Percentiles rank a stretch among this genome's conserved stretches.
Conservation (phyloP, 2,329 filamentous ascomycete genomes). For the Diaporthe sp. region DNA sequence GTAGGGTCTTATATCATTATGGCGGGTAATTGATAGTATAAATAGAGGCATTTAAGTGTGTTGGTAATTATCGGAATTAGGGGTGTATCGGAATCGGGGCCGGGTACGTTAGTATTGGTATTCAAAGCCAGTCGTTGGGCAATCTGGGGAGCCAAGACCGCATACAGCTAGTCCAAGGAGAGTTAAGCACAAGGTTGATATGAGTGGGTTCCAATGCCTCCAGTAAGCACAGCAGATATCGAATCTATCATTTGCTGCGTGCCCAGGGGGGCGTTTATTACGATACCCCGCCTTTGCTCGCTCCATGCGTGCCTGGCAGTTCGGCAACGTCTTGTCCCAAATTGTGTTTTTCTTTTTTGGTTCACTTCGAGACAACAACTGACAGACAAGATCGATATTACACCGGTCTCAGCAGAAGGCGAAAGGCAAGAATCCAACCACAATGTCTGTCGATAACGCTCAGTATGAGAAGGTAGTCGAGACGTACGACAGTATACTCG, state of each 20-base stretch:
- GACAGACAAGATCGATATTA: not conserved
- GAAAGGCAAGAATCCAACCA: not conserved
- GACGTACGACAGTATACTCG: slow-evolving; percentile 4
- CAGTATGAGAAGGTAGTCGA: slow-evolving; percentile 20
- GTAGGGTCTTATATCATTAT: too few relatives aligned
- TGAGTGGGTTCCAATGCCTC: not conserved
- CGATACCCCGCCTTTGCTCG: not conserved
- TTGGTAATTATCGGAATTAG: too few relatives aligned
- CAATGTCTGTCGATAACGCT: slow-evolving; percentile 11
- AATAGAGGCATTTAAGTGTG: too few relatives aligned
- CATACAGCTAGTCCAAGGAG: not conserved
- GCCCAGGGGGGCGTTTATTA: not conserved
- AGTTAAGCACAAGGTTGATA: not conserved
- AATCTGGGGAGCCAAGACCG: not conserved
- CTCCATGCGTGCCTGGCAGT: not conserved
- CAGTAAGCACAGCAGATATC: not conserved
- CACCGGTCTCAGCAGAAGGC: too few relatives aligned
- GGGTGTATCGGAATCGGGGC: too few relatives aligned
- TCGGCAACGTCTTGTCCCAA: not conserved
- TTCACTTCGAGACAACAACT: too few relatives aligned
- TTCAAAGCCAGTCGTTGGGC: too few relatives aligned
- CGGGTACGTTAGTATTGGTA: too few relatives aligned
- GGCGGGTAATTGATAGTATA: too few relatives aligned
- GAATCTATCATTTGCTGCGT: not conserved
- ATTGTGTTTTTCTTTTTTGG: too few relatives aligned